A percentile compares a stretch with the other conserved stretches of the same genome.
These are phyloP conservation scores for Pistacia vera DNA, from an alignment of 345 rosid genomes.

Conservation along the genomic window DNA sequence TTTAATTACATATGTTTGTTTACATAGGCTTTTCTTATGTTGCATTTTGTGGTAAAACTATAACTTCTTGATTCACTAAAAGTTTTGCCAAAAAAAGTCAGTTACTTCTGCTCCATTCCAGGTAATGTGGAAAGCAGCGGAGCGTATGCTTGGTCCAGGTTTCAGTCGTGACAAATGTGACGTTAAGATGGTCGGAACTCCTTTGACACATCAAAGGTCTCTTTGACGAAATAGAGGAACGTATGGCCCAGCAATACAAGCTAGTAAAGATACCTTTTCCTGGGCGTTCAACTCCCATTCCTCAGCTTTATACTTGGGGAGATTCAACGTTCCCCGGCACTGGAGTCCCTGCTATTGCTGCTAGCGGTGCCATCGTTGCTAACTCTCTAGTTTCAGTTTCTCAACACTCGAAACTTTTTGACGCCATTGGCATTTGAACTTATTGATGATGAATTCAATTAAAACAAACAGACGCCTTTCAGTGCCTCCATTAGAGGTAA, in stretches of 20 bases:
- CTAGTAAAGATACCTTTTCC: constrained; percentile 77
- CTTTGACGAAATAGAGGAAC: constrained; percentile 82
- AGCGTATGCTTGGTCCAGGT: constrained; percentile 75
- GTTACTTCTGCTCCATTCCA: constrained; percentile 21
- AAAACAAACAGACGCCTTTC: too few species aligned
- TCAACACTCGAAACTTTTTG: constrained; percentile 82
- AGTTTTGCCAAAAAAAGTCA: neutral
- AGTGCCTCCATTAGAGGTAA: neutral
- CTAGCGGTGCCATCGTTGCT: constrained; percentile 93
- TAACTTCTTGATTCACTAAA: neutral
- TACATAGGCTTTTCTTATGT: too few species aligned
- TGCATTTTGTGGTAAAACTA: too few species aligned
- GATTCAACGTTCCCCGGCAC: constrained; percentile 96
- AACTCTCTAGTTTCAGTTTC: constrained; percentile 79
- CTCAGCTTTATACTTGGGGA: constrained; percentile 82
- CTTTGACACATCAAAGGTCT: constrained; percentile 81
- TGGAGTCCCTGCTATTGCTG: constrained; percentile 93
- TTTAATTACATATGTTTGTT: too few species aligned
- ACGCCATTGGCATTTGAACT: constrained; percentile 71
- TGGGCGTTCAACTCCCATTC: constrained; percentile 75
- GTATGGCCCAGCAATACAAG: constrained; percentile 85
- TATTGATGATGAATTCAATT: constrained; percentile 15
- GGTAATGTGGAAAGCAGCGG: constrained; percentile 94
- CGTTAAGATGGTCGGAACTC: constrained; percentile 91
- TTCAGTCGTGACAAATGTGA: constrained; percentile 77